Base-by-base conservation (phyloP, 441 rosid genomes). In the Viola pubescens region DNA sequence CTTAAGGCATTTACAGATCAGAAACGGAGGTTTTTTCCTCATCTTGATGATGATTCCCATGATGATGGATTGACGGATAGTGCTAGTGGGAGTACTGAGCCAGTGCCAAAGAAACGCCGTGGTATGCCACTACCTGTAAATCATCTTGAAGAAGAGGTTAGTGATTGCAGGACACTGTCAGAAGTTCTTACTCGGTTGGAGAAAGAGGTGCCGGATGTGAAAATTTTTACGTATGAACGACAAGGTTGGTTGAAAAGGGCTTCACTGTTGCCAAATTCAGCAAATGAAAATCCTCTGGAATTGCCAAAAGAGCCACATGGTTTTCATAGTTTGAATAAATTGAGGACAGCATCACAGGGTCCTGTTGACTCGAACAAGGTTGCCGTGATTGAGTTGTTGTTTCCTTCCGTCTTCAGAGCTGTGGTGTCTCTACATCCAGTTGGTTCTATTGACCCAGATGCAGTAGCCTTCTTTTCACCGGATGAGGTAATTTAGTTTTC, bases 401-500 rank as follows among this genome's bases (percentile, higher is more conserved):
- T 80, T 70, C 94, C 97, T 37, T 82, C 85, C 12, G 76, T 85
- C 54, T 85, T 94, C 76, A 83, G 97, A 79, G 96, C 89, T 58
- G 14, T 86, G 49, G 79, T 89, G 46, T 89, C 97, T 5, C 70
- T 94, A 78, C 92, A 86, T 79, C 98, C 98, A 44, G 89, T 90
- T 47, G 97, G 95, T 79, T 86, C 95, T 51, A 69, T 75, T 50
- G 88, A 89, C 53, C 96, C 97, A 11, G 96, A 89, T 84, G 84
- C 97, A 3, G 91, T 86, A 57, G 92, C 94, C 8, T 89, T 89
- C 87, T 94, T 89, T 79, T 94, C 98, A 46, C 87, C 95, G 1
- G 96, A 94, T 75, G 97, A 94, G 96, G 96, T 89, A 82, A 74
- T 60, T 58, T 50, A 65, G 37, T 65, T 56, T 44, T 44, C 57